These are phyloP conservation scores for Cercospora beticola DNA, from an alignment of 2,329 filamentous ascomycete species.

Conservation along the genomic window DNA sequence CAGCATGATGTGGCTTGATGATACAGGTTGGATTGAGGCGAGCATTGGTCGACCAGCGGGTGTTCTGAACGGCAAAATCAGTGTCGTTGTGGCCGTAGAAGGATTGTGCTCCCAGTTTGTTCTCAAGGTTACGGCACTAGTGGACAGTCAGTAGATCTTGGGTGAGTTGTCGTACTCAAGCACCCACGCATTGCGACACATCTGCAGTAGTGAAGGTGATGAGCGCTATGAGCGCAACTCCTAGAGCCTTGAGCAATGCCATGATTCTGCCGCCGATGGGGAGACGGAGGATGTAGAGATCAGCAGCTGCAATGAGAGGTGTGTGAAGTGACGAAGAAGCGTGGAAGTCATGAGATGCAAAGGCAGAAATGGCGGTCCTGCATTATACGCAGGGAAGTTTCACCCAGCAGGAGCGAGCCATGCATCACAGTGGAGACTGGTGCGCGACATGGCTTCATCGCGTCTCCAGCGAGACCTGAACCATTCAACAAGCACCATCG, in stretches of 20 bases:
- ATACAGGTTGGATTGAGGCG: conserved; percentile 14
- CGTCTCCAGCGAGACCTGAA: neutral
- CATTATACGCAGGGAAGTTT: neutral
- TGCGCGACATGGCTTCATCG: neutral
- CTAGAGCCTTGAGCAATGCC: neutral
- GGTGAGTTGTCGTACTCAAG: neutral
- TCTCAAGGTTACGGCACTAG: neutral
- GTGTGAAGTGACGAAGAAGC: neutral
- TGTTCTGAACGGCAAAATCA: neutral
- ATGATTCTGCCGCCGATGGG: neutral
- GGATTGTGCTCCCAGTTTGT: neutral
- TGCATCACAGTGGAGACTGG: neutral
- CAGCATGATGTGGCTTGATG: conserved; percentile 8
- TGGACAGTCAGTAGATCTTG: neutral
- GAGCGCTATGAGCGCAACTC: neutral
- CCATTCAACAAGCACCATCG: neutral
- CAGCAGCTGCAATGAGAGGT: neutral
- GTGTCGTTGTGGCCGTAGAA: neutral
- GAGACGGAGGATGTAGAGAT: neutral
- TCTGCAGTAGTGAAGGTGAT: neutral
- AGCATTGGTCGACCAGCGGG: conserved; percentile 13
- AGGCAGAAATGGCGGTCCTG: neutral
- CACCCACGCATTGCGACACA: neutral
- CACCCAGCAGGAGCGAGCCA: neutral
- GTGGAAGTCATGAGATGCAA: neutral